Evolutionary conservation across 495 filamentous ascomycete genomes (phyloP), one percentile per base, ranked within the genome.

Genomic region (Hyphodiscus hymeniophilus): DNA sequence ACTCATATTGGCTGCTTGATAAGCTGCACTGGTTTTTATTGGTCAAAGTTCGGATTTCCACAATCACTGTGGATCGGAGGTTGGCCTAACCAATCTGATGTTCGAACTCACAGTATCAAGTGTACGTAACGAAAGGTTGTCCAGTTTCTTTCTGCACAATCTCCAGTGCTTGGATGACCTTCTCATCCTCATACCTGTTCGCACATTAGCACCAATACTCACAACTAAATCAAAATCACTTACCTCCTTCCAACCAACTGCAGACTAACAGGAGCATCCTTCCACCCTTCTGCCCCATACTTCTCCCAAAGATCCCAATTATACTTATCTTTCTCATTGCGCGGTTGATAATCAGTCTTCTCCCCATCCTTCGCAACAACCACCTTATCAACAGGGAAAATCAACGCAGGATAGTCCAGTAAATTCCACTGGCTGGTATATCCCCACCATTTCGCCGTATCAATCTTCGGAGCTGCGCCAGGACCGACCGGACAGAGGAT

Each of bases 351-450:
- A 63, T 71, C 48, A 54, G 47, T 51, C 7, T 54, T 50, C 12
- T 5, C 38, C 1, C 13, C 13, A 36, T 55, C 42, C 61, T 57
- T 55, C 42, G 57, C 60, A 0, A 61, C 49, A 32, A 76, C 73
- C 12, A 77, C 73, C 16, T 60, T 60, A 8, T 71, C 52, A 1
- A 72, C 70, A 0, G 79, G 80, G 55, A 85, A 81, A 0, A 79
- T 65, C 2, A 68, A 60, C 17, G 71, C 74, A 8, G 81, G 85
- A 51, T 81, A 80, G 57, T 87, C 82, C 0, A 87, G 63, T 30
- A 86, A 55, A 54, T 90, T 89, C 82, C 84, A 90, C 50, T 85
- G 76, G 2, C 70, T 66, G 0, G 81, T 85, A 44, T 87, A 90
- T 12, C 73, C 72, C 84, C 82, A 86, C 58, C 84, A 86, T 13